phyloP scores from a whole-genome alignment of 495 filamentous ascomycete species.

The Trichoderma parareesei region DNA sequence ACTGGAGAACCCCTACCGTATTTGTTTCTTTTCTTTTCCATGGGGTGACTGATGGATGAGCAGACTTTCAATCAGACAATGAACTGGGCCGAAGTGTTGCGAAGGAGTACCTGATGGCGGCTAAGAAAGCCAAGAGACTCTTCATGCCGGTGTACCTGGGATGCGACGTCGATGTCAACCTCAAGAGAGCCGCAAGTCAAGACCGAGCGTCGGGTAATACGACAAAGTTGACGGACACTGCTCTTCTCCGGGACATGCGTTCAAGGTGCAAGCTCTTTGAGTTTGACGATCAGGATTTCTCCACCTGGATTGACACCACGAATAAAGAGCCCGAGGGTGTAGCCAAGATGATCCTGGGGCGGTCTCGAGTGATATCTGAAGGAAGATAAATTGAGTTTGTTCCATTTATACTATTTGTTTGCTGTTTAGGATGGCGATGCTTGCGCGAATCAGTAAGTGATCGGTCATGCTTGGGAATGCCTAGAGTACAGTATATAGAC shows the following conservation, averaged over 20 bases:
- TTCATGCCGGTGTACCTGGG: not conserved
- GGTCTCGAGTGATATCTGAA: too few species aligned
- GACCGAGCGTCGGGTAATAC: not conserved
- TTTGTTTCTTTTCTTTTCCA: too few species aligned
- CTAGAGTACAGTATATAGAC: too few species aligned
- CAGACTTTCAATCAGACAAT: not conserved
- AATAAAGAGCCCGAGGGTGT: too few species aligned
- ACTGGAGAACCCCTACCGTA: not conserved
- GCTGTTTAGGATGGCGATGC: too few species aligned
- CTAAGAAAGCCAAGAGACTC: not conserved
- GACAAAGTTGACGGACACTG: not conserved
- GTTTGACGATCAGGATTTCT: not conserved
- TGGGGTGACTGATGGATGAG: not conserved
- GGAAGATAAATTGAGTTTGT: too few species aligned
- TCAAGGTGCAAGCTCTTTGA: not conserved
- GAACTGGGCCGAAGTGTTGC: not conserved
- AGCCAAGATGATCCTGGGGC: too few species aligned
- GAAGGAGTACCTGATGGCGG: not conserved
- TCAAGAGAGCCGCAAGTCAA: not conserved
- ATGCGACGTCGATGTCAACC: not conserved
- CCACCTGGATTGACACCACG: not conserved
- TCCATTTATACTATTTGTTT: too few species aligned
- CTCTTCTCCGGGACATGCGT: not conserved
- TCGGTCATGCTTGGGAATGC: too few species aligned
- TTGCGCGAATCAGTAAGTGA: too few species aligned